A percentile compares a stretch with the other conserved stretches of the same genome.
Conservation (phyloP, 495 filamentous ascomycete genomes). For the Trichoderma parareesei region DNA sequence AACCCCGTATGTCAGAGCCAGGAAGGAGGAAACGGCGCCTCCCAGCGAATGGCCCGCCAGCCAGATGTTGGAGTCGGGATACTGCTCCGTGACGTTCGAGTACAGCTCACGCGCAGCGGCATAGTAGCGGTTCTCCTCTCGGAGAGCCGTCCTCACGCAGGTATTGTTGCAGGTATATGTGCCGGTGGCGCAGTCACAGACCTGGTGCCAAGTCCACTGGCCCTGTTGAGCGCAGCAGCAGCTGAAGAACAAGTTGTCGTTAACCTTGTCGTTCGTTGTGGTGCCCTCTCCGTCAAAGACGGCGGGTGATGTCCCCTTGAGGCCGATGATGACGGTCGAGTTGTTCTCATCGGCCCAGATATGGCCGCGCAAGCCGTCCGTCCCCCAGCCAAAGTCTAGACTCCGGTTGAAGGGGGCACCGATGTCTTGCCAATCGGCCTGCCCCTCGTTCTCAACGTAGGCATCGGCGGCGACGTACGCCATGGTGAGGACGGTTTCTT, state of each 20-base stretch:
- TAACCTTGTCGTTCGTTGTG: constrained; percentile 93
- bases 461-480: constrained; percentile 83
- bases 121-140: constrained; percentile 83
- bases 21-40: constrained; percentile 72
- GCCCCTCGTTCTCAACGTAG: constrained; percentile 64
- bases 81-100: constrained; percentile 81
- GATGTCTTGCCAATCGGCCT: constrained; percentile 77
- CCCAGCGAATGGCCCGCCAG: constrained; percentile 84
- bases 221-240: constrained; percentile 95
- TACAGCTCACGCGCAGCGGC: constrained; percentile 79
- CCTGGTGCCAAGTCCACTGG: constrained; percentile 76
- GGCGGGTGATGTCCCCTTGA: constrained; percentile 86
- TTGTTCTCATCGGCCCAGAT: constrained; percentile 83
- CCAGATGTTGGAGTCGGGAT: constrained; percentile 83
- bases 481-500: constrained; percentile 72
- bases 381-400: constrained; percentile 79
- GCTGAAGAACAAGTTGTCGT: constrained; percentile 96
- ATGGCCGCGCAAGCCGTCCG: constrained; percentile 83
- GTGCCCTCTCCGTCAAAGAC: constrained; percentile 93
- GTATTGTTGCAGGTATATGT: constrained; percentile 87
- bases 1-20: constrained; percentile 84
- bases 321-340: constrained; percentile 76
- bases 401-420: constrained; percentile 74
- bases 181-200: constrained; percentile 79
- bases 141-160: constrained; percentile 68